Evolutionary conservation across 768 basidiomycete species (phyloP), one percentile per base, ranked within the genome.

Genomic region (Pisolithus sp.): DNA sequence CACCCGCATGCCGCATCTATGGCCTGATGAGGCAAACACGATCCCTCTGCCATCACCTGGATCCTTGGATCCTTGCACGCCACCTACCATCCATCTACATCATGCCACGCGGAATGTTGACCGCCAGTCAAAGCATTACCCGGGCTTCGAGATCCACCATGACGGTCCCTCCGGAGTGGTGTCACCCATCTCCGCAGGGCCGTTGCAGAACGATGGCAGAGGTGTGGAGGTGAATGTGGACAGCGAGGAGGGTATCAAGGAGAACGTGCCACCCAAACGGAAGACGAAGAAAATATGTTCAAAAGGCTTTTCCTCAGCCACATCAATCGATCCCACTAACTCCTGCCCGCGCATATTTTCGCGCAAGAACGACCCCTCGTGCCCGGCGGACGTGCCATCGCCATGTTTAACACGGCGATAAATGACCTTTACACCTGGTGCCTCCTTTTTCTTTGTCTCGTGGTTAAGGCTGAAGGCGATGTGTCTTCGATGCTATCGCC

Each of bases 51-150:
- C 60, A 20, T 55, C 28, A 50, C 59, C 58, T 21, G 62, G 53
- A 21, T 46, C 49, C 7, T 51, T 52, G 12, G 57, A 58, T 60
- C 21, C 59, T 59, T 40, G 61, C 64, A 18, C 56, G 62, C 46
- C 58, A 64, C 48, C 69, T 64, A 37, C 76, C 13, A 9, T 46
- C 18, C 30, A 28, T 28, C 15, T 46, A 15, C 46, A 30, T 13
- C 7, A 15, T n/a, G 36, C 30, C 20, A 34, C 46, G 71, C 52
- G 70, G 70, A 49, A 66, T 17, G 61, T 69, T 26, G 74, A 83
- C 60, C 76, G 75, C 1, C 72, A 76, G 42, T 84, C 82, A 15
- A 71, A 76, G 37, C 85, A 86, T 57, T 85, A 83, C 62, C 85
- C 85, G 12, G 84, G 85, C 15, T 86, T 86, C 57, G 65, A 69